phyloP scores from a whole-genome alignment of 2,329 filamentous ascomycete species.

The Colletotrichum paranaense region DNA sequence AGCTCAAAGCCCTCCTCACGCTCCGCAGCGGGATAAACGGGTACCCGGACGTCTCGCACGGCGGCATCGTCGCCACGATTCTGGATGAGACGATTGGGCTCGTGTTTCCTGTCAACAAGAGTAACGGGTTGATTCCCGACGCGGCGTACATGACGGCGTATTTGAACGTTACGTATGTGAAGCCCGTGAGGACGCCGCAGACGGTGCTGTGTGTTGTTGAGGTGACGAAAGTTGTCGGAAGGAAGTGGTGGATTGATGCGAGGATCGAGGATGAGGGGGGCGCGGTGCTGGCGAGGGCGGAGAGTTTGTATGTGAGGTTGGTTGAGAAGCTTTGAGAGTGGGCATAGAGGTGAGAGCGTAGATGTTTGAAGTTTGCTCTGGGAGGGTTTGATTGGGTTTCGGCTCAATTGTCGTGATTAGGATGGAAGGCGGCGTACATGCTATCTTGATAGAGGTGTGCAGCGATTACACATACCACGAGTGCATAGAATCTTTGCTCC shows the following conservation, averaged over 20 bases:
- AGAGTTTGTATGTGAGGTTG: constrained; percentile 30
- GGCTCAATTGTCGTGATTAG: neutral
- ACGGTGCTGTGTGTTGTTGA: constrained; percentile 46
- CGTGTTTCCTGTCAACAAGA: constrained; percentile 50
- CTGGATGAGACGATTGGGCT: constrained; percentile 51
- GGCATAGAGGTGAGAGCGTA: neutral
- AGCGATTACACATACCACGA: neutral
- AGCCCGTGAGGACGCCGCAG: constrained; percentile 44
- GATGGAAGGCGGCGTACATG: neutral
- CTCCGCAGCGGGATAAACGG: constrained; percentile 49
- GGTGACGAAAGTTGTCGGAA: constrained; percentile 45
- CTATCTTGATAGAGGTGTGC: no score
- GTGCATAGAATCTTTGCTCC: neutral
- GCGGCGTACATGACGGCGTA: constrained; percentile 47
- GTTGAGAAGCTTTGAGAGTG: constrained; percentile 29
- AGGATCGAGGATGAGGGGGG: constrained; percentile 46
- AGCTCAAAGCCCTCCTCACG: constrained; percentile 45
- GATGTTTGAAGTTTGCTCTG: no score
- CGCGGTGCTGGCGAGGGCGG: constrained; percentile 43
- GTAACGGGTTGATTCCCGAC: constrained; percentile 42
- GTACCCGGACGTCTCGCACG: constrained; percentile 47
- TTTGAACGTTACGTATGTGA: constrained; percentile 49
- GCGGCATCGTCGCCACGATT: constrained; percentile 50
- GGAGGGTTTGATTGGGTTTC: no score
- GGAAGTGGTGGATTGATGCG: constrained; percentile 48